A percentile compares a stretch with the other conserved stretches of the same genome.
phyloP scores from a whole-genome alignment of 78 protist species.

The Tieghemostelium lacteum region DNA sequence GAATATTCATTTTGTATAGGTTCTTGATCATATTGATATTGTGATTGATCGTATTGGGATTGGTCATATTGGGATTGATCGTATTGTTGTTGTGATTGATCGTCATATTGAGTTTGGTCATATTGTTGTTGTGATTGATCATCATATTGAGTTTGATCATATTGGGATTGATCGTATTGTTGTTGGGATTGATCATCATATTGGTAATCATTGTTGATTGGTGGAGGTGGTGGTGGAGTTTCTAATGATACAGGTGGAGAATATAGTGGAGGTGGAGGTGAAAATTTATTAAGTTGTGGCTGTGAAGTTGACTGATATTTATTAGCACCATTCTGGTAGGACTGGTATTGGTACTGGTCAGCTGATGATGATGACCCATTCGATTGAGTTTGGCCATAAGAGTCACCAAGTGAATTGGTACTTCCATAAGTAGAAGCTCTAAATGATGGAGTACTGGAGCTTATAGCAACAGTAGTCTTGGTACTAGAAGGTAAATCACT shows the following conservation, averaged over 20 bases:
- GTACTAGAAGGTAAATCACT: constrained; percentile 51
- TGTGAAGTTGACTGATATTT: background rate
- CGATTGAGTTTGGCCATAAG: background rate
- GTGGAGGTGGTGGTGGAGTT: constrained; percentile 37
- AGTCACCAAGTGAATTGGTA: background rate
- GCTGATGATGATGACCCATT: background rate
- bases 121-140: constrained; percentile 21
- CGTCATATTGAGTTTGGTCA: background rate
- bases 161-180: background rate
- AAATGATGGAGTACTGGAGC: constrained; percentile 31
- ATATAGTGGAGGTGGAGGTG: constrained; percentile 32
- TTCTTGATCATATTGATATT: constrained; percentile 14
- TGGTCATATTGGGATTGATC: background rate
- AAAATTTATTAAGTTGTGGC: background rate
- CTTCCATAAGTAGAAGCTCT: constrained; percentile 55
- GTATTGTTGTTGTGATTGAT: constrained; percentile 14
- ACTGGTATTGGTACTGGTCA: background rate
- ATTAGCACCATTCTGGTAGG: background rate
- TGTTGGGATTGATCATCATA: background rate
- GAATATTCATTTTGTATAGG: no score
- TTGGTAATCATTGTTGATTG: background rate
- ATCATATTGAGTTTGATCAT: background rate
- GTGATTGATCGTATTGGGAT: background rate
- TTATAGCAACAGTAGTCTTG: background rate
- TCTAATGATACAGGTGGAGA: constrained; percentile 16